phyloP scores from a whole-genome alignment of 768 basidiomycete genomes.

The Boletus barrowsii region DNA sequence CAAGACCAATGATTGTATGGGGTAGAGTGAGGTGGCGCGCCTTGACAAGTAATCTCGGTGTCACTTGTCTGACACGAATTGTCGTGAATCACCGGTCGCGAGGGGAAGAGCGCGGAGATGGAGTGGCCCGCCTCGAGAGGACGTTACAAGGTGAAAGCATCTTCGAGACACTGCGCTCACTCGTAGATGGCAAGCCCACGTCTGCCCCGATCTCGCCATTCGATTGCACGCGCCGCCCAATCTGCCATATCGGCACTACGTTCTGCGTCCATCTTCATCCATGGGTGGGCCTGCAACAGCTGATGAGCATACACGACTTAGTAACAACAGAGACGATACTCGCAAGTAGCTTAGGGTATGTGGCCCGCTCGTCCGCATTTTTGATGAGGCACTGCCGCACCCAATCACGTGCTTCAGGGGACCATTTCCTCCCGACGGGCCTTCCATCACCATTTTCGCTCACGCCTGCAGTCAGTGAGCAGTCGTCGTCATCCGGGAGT shows the following conservation, averaged over 20 bases:
- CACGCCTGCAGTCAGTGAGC: conserved; percentile 1
- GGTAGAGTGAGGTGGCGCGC: neutral
- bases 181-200: conserved; percentile 20
- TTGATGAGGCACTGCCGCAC: conserved; percentile 79
- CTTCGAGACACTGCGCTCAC: conserved; percentile 15
- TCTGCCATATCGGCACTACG: conserved; percentile 78
- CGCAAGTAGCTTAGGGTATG: conserved; percentile 78
- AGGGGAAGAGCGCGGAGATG: conserved; percentile 23
- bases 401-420: conserved; percentile 70
- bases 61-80: neutral
- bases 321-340: conserved; percentile 25
- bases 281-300: conserved; percentile 63
- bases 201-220: conserved; percentile 31
- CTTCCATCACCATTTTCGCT: conserved; percentile 15
- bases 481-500: conserved; percentile 54
- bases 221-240: conserved; percentile 68
- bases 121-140: conserved; percentile 14
- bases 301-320: conserved; percentile 1
- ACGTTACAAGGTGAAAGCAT: conserved; percentile 7
- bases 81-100: conserved; percentile 20
- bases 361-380: conserved; percentile 73
- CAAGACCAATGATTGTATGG: neutral
- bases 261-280: conserved; percentile 58
- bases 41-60: conserved; percentile 2
- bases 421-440: conserved; percentile 23